Evolutionary conservation across 805 yeast genomes (phyloP), one percentile per base, ranked within the genome.

Genomic region (Myxozyma neglecta): DNA sequence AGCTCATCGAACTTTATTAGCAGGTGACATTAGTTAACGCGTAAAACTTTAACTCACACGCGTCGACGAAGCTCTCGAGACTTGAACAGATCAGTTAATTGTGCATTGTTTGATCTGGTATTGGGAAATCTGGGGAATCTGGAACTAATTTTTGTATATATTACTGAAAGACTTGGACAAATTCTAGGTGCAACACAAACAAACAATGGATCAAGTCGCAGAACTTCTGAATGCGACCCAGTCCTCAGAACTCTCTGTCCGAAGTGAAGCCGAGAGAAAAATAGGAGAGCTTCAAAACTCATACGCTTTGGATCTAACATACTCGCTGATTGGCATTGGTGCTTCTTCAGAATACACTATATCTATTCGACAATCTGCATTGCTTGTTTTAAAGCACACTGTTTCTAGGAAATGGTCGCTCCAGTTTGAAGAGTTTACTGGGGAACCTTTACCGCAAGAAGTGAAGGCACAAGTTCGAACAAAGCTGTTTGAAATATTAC

Each of bases 341-440:
- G 16, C 59, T 7, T 45, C 56, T 3, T 14, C 46, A 2, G 55
- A 24, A 3, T 54, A 42, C 37, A 20, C 59, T 4, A 34, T 60
- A n/a, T 45, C 60, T 7, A n/a, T 56, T 16, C 54, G 60, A 14
- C 67, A 64, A 39, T 57, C 65, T 1, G 65, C 67, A 8, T 42
- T 64, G n/a, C 18, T 64, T 9, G 45, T 60, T 18, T 39, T 64
- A 20, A 56, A 54, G 40, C 53, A 57, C 34, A 60, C 63, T 11
- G 53, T 64, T 6, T 36, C 50, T 11, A 47, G 58, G 11, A 61
- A 67, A 51, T 64, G 67, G 67, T 57, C 67, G 40, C 24, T 61
- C 11, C 67, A 64, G 42, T 64, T 64, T n/a, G 65, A 64, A 7
- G 61, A 65, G 56, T 64, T 57, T 29, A 39, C 46, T 5, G 65